Evolutionary conservation across 352 stramenopile species (phyloP), one percentile per base, ranked within the genome.

Genomic region (Globisporangium yorkense): DNA sequence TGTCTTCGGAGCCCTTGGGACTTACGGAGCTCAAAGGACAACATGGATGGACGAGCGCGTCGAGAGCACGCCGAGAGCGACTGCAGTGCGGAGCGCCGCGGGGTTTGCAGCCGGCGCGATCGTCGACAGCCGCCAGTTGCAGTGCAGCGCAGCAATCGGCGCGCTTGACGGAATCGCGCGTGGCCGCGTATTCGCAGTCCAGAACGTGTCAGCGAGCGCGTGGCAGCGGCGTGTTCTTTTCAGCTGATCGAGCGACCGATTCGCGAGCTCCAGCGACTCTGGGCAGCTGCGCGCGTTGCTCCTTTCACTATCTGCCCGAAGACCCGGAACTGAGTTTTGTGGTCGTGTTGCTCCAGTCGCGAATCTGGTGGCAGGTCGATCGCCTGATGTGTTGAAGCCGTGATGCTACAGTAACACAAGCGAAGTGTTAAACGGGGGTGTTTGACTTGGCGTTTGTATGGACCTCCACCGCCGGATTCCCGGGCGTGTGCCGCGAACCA

Each of bases 401-500:
- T 37, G 31, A 37, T 37, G 31, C 6, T 37, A 37, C 31, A 9
- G 31, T 37, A 9, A 48, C 31, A 18, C 21, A 27, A 0, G 21
- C 20, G 51, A 57, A 37, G 24, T 50, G 24, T 18, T 44, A 54
- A 54, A 47, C 41, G 10, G 6, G 40, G 40, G 40, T 12, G 40
- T 24, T 8, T 47, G 41, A 47, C 41, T 47, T 47, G 41, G 16
- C 15, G 16, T 47, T 47, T 47, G 41, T 47, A 47, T 47, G 16
- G 16, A 15, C 41, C 16, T n/a, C 41, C 41, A 47, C n/a, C 41
- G 16, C 41, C 16, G 41, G 41, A 56, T 39, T 61, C 31, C 55
- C 33, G 29, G 56, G 57, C 57, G 57, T 62, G 57, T 62, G 57
- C 57, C 57, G 49, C 57, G 29, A 56, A 41, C 48, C 57, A 62